Evolutionary conservation across 306 rosid species (phyloP), one percentile per base, ranked within the genome.

Genomic region (Sechiopsis laciniata): DNA sequence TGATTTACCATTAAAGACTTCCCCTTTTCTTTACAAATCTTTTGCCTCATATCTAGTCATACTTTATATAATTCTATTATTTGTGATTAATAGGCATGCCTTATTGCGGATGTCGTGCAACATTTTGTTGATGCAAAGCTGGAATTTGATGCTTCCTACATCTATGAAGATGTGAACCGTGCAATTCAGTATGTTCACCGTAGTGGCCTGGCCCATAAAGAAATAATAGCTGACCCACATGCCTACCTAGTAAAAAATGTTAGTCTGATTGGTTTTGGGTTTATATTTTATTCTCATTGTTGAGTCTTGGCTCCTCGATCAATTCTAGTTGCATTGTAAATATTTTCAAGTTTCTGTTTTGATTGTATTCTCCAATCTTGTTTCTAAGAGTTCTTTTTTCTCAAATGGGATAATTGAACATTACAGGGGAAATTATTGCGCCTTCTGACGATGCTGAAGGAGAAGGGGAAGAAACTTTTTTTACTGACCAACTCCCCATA

Each of bases 401-500:
- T 8, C 19, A 40, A 75, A 74, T 74, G 73, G 35, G 29, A 74
- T 74, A 64, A 45, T 64, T 80, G 63, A 77, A 78, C 76, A 66
- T 77, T 85, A 84, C 87, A 94, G 98, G 95, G 82, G 24, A 77
- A 83, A 80, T 81, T 89, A 61, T 75, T 94, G 71, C 78, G 73
- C 71, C 87, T 90, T 83, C 90, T 94, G 74, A 94, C 80, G 86
- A 88, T 82, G 96, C 86, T 94, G 68, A 89, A 73, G 87, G 92
- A 94, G 78, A 87, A 84, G 78, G 98, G 98, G 70, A 94, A 94
- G 84, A 94, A 94, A 80, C 89, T 94, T 35, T 94, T 94, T 83
- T 77, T 94, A 85, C 84, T 94, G 83, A 94, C 97, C 50, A 94
- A 94, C 80, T 94, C 98, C 79, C 98, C 98, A 58, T 90, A 78